Conservation (phyloP, 2,329 filamentous ascomycete genomes). For the Alternaria postmessia region DNA sequence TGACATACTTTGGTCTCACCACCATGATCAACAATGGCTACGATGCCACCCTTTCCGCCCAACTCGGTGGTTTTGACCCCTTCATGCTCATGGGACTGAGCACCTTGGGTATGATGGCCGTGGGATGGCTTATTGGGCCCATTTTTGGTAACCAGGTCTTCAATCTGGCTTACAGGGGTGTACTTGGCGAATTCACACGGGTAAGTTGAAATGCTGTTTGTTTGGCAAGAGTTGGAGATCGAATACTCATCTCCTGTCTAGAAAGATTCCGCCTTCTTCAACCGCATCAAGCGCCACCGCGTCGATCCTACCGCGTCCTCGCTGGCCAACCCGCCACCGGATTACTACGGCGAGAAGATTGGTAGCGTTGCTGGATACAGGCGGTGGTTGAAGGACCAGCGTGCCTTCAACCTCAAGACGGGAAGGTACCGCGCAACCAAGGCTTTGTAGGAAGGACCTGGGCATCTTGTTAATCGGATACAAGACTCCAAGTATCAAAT, state of each 20-base stretch:
- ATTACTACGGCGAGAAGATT: conserved; percentile 99
- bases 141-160: conserved; percentile 82
- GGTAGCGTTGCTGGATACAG: conserved; percentile 89
- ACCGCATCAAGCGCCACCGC: conserved; percentile 87
- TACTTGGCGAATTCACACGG: conserved; percentile 74
- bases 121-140: conserved; percentile 89
- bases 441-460: conserved; percentile 2
- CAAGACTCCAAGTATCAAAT: background rate
- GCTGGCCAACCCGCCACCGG: conserved; percentile 89
- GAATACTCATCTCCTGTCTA: conserved; percentile 57
- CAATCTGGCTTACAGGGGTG: conserved; percentile 75
- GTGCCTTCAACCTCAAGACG: conserved; percentile 88
- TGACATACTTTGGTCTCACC: conserved; percentile 69
- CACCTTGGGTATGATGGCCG: conserved; percentile 76
- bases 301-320: conserved; percentile 91
- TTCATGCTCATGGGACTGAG: conserved; percentile 84
- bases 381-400: conserved; percentile 96
- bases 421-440: conserved; percentile 60
- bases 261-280: conserved; percentile 96
- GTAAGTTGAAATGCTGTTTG: conserved; percentile 55
- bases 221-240: background rate
- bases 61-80: conserved; percentile 87
- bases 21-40: conserved; percentile 75
- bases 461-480: background rate
- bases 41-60: conserved; percentile 69